phyloP scores from a whole-genome alignment of 495 filamentous ascomycete genomes.

The Xylaria flabelliformis region DNA sequence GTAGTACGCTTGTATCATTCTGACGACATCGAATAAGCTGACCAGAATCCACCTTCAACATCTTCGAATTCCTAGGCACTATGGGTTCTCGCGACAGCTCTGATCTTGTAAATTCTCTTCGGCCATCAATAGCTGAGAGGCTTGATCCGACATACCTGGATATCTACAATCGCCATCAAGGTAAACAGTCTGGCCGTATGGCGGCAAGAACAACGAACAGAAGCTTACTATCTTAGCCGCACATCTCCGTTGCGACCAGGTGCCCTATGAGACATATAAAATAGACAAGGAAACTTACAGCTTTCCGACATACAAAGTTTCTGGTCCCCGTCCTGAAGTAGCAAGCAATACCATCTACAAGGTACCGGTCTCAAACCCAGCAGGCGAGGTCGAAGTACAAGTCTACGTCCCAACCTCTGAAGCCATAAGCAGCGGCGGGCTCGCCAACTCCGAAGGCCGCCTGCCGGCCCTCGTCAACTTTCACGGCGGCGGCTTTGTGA shows the following conservation, averaged over 20 bases:
- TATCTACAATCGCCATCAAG: conserved; percentile 47
- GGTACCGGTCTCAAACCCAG: conserved; percentile 41
- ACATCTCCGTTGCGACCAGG: conserved; percentile 44
- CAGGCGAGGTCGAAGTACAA: conserved; percentile 44
- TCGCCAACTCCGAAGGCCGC: conserved; percentile 37
- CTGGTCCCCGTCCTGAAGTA: conserved; percentile 37
- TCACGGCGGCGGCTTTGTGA: conserved; percentile 71
- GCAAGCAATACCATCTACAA: conserved; percentile 41
- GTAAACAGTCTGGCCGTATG: conserved; percentile 26
- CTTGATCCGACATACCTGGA: conserved; percentile 44
- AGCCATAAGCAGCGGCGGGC: conserved; percentile 36
- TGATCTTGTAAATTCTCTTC: conserved; percentile 40
- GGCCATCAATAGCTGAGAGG: conserved; percentile 40
- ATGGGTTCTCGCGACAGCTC: conserved; percentile 38
- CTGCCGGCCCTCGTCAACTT: conserved; percentile 66
- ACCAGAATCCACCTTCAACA: background rate
- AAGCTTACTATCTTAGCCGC: conserved; percentile 25
- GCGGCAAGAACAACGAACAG: background rate
- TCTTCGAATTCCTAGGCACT: background rate
- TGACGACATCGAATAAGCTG: conserved; percentile 20
- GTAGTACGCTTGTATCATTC: conserved; percentile 15
- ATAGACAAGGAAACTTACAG: conserved; percentile 40
- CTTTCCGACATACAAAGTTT: conserved; percentile 39
- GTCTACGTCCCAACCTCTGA: conserved; percentile 44
- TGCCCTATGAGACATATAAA: conserved; percentile 48